phyloP scores from a whole-genome alignment of 1,139 yeast species.

The Debaryomyces fabryi region DNA sequence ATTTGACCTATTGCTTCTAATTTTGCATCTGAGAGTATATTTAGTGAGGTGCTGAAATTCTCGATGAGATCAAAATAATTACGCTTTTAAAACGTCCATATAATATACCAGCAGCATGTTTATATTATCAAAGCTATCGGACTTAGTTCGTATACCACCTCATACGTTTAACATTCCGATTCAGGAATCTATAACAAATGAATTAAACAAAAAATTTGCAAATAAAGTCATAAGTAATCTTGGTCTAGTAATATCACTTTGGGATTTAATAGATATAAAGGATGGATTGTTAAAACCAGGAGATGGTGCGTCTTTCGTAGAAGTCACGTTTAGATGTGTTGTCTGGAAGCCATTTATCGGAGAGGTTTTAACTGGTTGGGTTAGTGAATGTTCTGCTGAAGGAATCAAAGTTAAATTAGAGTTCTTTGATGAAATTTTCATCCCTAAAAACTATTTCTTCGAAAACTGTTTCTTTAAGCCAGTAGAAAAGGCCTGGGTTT shows the following conservation, averaged over 20 bases:
- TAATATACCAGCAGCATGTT: constrained; percentile 53
- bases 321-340: constrained; percentile 70
- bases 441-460: constrained; percentile 79
- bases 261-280: constrained; percentile 77
- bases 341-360: constrained; percentile 95
- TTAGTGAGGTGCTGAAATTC: not conserved
- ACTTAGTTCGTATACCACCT: constrained; percentile 87
- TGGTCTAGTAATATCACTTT: constrained; percentile 82
- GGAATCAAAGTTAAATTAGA: constrained; percentile 85
- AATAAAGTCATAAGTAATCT: constrained; percentile 80
- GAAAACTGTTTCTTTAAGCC: constrained; percentile 73
- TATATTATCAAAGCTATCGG: constrained; percentile 75
- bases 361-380: constrained; percentile 93
- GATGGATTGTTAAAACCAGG: constrained; percentile 94
- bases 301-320: constrained; percentile 89
- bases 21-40: not conserved
- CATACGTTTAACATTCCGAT: constrained; percentile 75
- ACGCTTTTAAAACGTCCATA: not conserved
- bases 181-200: constrained; percentile 72
- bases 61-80: constrained; percentile 9
- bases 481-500: constrained; percentile 92
- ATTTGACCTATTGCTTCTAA: not conserved
- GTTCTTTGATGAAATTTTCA: constrained; percentile 88
- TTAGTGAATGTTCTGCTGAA: constrained; percentile 80
- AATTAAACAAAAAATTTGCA: constrained; percentile 80